phyloP scores from a whole-genome alignment of 176 grass and related monocot species.

The Dactylis glomerata region DNA sequence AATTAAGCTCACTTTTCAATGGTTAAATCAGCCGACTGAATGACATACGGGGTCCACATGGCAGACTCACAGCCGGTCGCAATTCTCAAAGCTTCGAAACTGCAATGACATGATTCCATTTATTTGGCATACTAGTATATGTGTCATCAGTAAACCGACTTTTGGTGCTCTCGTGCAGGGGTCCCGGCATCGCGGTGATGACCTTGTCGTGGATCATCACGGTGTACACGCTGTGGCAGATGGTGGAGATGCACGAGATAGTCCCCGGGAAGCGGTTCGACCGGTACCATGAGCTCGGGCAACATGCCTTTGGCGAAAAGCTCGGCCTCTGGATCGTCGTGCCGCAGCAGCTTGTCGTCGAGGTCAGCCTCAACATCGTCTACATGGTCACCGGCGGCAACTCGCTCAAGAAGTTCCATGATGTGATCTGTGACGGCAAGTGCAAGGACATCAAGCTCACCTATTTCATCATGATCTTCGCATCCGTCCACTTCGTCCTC shows the following conservation, averaged over 20 bases:
- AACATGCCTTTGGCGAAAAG: slow-evolving; percentile 59
- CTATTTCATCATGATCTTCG: slow-evolving; percentile 97
- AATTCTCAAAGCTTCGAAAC: background rate
- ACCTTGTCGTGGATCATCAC: slow-evolving; percentile 81
- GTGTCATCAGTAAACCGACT: background rate
- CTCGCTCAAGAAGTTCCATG: slow-evolving; percentile 54
- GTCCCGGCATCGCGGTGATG: slow-evolving; percentile 74
- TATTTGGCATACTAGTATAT: too few species aligned
- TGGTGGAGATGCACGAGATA: slow-evolving; percentile 91
- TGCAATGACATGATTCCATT: background rate
- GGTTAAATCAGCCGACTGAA: background rate
- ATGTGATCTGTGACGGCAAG: slow-evolving; percentile 41
- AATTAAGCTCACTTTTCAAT: background rate
- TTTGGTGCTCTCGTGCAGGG: slow-evolving; percentile 15
- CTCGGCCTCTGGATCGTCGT: slow-evolving; percentile 50
- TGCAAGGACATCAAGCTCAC: slow-evolving; percentile 72
- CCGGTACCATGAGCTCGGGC: slow-evolving; percentile 65
- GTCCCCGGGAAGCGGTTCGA: slow-evolving; percentile 71
- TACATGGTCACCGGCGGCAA: slow-evolving; percentile 71
- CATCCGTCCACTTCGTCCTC: slow-evolving; percentile 74
- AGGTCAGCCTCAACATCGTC: slow-evolving; percentile 49
- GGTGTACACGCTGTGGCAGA: slow-evolving; percentile 81
- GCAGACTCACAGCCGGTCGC: background rate
- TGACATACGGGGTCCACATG: background rate
- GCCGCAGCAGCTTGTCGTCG: slow-evolving; percentile 49